Evolutionary conservation across 768 basidiomycete genomes (phyloP).

Genomic region (Solioccasus polychromus): DNA sequence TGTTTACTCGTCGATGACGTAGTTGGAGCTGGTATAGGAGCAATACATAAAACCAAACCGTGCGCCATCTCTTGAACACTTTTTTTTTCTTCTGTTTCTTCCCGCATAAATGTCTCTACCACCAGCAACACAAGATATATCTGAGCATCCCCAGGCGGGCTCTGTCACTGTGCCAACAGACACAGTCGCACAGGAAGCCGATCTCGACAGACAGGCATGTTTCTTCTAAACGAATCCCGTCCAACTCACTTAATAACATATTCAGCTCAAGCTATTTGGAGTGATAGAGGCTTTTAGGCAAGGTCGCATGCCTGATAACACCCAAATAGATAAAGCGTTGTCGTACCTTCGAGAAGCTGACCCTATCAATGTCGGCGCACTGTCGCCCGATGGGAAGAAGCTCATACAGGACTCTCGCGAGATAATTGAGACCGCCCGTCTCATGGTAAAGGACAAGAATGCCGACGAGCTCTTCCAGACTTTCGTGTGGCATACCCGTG

Average conservation of each 20-base stretch:
- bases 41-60: conserved; percentile 8
- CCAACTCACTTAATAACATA: background rate
- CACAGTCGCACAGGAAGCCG: conserved; percentile 57
- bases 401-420: conserved; percentile 76
- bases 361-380: conserved; percentile 58
- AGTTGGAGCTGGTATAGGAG: conserved; percentile 4
- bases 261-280: conserved; percentile 68
- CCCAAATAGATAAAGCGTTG: conserved; percentile 74
- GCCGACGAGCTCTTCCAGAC: conserved; percentile 89
- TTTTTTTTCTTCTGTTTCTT: background rate
- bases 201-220: conserved; percentile 73
- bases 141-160: conserved; percentile 50
- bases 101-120: conserved; percentile 59
- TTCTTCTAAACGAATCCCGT: background rate
- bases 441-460: conserved; percentile 83
- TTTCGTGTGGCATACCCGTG: conserved; percentile 79
- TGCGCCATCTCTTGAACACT: background rate
- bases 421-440: conserved; percentile 70
- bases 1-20: conserved; percentile 12
- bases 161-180: conserved; percentile 69
- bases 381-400: conserved; percentile 74
- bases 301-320: conserved; percentile 76
- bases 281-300: conserved; percentile 78
- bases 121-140: conserved; percentile 57
- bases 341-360: conserved; percentile 59